Evolutionary conservation across 2,329 filamentous ascomycete genomes (phyloP), one percentile per base, ranked within the genome.

Genomic region (Epichloe bromicola): DNA sequence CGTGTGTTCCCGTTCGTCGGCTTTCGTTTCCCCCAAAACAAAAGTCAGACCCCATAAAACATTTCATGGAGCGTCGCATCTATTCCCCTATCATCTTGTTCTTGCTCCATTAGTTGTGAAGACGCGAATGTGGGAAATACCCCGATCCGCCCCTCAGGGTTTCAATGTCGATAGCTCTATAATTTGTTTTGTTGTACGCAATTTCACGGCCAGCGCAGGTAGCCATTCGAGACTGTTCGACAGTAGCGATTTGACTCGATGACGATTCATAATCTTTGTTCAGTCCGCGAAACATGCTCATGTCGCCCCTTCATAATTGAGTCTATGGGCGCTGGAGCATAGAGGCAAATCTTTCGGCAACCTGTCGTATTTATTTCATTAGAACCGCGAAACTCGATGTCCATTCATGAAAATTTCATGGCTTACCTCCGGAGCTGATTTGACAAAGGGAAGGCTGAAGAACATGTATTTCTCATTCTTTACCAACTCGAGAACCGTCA

Each of bases 401-500:
- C 20, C 7, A 19, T 23, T 14, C 19, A 42, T 14, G 5, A 5
- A 17, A 6, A 17, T 49, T 23, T 10, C 8, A 23, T 36, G 8
- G 30, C 71, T 66, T 74, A 94, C 89, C 74, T 96, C 89, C 57
- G 89, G 89, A 58, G 85, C 81, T 57, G 84, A 79, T 73, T 95
- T 94, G 69, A 97, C 86, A 61, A 95, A 96, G 26, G 88, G 86
- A 58, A 95, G 75, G 48, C 93, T 87, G 73, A 94, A 97, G 74
- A 98, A 95, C 62, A 82, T 82, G 67, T 91, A 94, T 63, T 83
- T 87, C 50, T 86, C 83, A 65, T 95, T 96, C 74, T 95, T 94
- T 58, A 95, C 75, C 52, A 98, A 77, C 71, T 97, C 93, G 56
- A 93, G 72, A 54, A 95, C 78, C 37, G 89, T 91, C 55, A 90